These are phyloP conservation scores for Aureobasidium pullulans DNA, from an alignment of 2,329 filamentous ascomycete genomes.

Conservation along the genomic window DNA sequence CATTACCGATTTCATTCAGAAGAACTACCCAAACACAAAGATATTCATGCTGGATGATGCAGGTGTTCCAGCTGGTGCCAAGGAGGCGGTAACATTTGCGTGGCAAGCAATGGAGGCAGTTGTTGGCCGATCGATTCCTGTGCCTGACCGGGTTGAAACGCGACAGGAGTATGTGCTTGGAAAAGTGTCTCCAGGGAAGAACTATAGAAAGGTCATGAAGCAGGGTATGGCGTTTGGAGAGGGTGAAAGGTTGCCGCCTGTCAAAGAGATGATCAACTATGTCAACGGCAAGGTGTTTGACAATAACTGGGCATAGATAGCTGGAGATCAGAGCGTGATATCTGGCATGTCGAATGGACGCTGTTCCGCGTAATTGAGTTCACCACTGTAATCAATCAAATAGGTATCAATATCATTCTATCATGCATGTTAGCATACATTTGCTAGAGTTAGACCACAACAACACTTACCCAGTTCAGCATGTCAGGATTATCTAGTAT, in stretches of 20 bases:
- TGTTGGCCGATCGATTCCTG: slow-evolving; percentile 47
- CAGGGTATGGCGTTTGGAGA: slow-evolving; percentile 47
- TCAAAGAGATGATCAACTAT: slow-evolving; percentile 46
- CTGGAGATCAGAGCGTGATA: too few relatives aligned
- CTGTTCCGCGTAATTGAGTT: not conserved
- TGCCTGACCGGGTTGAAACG: slow-evolving; percentile 49
- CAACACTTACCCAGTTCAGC: slow-evolving; percentile 7
- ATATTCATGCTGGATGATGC: slow-evolving; percentile 52
- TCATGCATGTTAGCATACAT: not conserved
- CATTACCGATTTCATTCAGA: slow-evolving; percentile 47
- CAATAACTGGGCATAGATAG: slow-evolving; percentile 34
- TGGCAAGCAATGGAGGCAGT: slow-evolving; percentile 55
- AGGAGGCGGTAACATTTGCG: slow-evolving; percentile 54
- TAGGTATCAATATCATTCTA: slow-evolving; percentile 11
- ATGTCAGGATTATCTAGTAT: slow-evolving; percentile 6
- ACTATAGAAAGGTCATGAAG: slow-evolving; percentile 47
- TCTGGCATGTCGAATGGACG: not conserved
- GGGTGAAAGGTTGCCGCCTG: slow-evolving; percentile 37
- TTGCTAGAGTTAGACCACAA: not conserved
- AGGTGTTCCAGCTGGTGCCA: slow-evolving; percentile 50
- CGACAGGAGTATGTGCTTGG: slow-evolving; percentile 46
- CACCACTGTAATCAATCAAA: not conserved
- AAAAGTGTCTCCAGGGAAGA: slow-evolving; percentile 47
- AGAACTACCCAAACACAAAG: slow-evolving; percentile 39
- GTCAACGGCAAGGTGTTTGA: slow-evolving; percentile 42